Percentiles rank a stretch among this genome's conserved stretches.
phyloP scores from a whole-genome alignment of 768 basidiomycete species.

The Hortiboletus flavorubellus region DNA sequence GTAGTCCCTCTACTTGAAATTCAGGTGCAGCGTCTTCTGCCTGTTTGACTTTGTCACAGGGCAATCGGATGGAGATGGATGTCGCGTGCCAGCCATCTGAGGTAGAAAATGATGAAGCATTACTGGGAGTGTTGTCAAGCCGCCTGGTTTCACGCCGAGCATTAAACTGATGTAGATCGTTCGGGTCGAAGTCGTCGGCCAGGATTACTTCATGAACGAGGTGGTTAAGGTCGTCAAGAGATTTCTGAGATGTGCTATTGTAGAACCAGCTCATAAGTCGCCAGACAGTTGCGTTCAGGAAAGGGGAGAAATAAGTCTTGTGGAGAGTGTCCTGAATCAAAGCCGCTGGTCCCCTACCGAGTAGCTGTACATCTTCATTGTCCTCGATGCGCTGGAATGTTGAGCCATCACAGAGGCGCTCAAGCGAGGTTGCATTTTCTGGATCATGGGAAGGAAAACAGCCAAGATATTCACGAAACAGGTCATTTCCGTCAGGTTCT shows the following conservation, averaged over 20 bases:
- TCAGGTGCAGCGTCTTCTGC: background rate
- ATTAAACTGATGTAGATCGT: background rate
- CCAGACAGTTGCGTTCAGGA: no score
- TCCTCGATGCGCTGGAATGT: no score
- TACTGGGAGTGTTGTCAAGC: background rate
- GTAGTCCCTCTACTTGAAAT: background rate
- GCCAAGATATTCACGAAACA: no score
- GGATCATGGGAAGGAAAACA: no score
- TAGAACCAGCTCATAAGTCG: no score
- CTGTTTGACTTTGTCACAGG: background rate
- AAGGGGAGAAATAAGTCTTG: no score
- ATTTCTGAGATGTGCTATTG: background rate
- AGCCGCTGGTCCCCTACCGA: no score
- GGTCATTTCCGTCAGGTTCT: no score
- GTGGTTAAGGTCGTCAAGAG: background rate
- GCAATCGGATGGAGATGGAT: background rate
- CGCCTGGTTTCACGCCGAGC: background rate
- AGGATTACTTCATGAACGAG: background rate
- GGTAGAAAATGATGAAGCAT: background rate
- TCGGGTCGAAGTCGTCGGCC: background rate
- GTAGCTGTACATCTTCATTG: no score
- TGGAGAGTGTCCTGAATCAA: no score
- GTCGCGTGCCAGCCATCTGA: background rate
- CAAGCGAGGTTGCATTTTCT: no score
- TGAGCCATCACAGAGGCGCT: no score